These are phyloP conservation scores for Phialophora verrucosa DNA, from an alignment of 2,329 filamentous ascomycete genomes.

Conservation along the genomic window DNA sequence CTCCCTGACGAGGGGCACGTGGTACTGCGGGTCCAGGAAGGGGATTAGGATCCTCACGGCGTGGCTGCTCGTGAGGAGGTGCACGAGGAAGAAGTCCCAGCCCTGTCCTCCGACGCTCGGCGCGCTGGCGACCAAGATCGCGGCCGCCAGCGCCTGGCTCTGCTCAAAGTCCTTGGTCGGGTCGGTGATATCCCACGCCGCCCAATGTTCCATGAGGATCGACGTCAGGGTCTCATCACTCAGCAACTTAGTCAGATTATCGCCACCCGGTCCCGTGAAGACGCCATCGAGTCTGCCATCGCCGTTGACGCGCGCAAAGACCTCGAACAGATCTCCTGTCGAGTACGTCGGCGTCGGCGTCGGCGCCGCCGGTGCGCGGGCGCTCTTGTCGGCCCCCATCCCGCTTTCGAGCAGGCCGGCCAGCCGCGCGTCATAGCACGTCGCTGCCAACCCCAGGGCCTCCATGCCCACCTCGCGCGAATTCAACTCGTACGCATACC, in stretches of 20 bases:
- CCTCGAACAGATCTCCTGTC: slow-evolving; percentile 68
- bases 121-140: slow-evolving; percentile 48
- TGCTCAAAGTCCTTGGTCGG: slow-evolving; percentile 76
- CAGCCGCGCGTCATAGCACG: slow-evolving; percentile 70
- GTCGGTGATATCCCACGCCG: slow-evolving; percentile 76
- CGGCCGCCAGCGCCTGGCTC: slow-evolving; percentile 64
- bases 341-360: slow-evolving; percentile 60
- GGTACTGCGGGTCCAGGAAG: slow-evolving; percentile 72
- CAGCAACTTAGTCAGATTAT: slow-evolving; percentile 73
- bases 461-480: slow-evolving; percentile 88
- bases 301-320: slow-evolving; percentile 70
- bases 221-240: slow-evolving; percentile 66
- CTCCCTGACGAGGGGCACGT: slow-evolving; percentile 75
- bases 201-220: slow-evolving; percentile 82
- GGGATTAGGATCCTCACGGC: slow-evolving; percentile 86
- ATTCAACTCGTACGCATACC: slow-evolving; percentile 88
- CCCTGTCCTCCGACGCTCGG: slow-evolving; percentile 48
- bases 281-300: slow-evolving; percentile 74
- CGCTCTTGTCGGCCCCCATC: not conserved
- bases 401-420: slow-evolving; percentile 48
- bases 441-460: slow-evolving; percentile 72
- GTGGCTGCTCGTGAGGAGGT: slow-evolving; percentile 83
- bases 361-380: slow-evolving; percentile 42
- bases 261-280: slow-evolving; percentile 63
- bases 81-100: slow-evolving; percentile 84